Evolutionary conservation across 2,329 filamentous ascomycete species (phyloP).

Genomic region (Pseudogymnoascus verrucosus): DNA sequence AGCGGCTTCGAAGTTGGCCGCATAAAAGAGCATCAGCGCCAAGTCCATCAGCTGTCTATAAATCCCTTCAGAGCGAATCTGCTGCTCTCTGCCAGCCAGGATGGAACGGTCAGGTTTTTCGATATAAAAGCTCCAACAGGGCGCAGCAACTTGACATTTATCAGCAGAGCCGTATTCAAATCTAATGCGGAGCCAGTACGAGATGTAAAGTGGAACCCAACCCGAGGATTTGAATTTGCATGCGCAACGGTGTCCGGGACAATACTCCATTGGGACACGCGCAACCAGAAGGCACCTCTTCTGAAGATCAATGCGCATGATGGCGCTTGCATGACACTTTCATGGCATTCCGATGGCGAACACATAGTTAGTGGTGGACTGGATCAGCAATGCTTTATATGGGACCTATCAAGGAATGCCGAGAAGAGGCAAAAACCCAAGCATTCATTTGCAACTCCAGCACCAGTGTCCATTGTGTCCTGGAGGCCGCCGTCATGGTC

Average conservation of each 20-base stretch:
- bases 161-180: conserved; percentile 24
- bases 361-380: conserved; percentile 56
- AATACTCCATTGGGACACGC: conserved; percentile 57
- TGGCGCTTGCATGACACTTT: conserved; percentile 49
- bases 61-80: conserved; percentile 51
- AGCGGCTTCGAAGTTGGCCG: conserved; percentile 42
- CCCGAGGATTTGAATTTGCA: conserved; percentile 52
- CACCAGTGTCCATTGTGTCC: conserved; percentile 49
- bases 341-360: conserved; percentile 62
- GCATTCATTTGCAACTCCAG: conserved; percentile 52
- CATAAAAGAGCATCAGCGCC: conserved; percentile 54
- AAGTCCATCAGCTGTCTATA: conserved; percentile 56
- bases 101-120: conserved; percentile 54
- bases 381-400: conserved; percentile 55
- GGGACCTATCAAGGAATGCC: conserved; percentile 52
- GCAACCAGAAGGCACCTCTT: conserved; percentile 44
- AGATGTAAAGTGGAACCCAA: conserved; percentile 58
- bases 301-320: conserved; percentile 55
- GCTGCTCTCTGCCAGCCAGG: conserved; percentile 55
- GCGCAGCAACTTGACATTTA: conserved; percentile 40
- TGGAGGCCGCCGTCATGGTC: conserved; percentile 61
- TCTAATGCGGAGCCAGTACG: conserved; percentile 49
- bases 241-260: conserved; percentile 56
- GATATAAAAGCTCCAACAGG: conserved; percentile 42
- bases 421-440: conserved; percentile 59